phyloP scores from a whole-genome alignment of 257 asterid species.

The Solanum paucissectum region DNA sequence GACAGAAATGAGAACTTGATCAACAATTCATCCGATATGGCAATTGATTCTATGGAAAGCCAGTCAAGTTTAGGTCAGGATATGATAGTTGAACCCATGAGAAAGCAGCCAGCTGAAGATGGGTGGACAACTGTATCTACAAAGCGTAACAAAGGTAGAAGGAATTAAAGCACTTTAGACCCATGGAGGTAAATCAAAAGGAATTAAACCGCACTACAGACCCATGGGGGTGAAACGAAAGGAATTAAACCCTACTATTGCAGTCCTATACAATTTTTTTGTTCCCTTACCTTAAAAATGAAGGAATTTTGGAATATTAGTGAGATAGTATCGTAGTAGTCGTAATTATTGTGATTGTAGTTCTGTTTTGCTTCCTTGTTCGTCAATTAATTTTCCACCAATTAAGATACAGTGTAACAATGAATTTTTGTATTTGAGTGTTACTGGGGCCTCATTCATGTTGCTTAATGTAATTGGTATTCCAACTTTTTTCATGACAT shows the following conservation, averaged over 20 bases:
- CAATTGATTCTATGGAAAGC: conserved; percentile 26
- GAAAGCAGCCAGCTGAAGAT: conserved; percentile 18
- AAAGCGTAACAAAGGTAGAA: conserved; percentile 34
- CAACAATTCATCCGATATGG: conserved; percentile 33
- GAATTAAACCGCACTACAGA: no score
- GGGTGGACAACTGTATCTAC: conserved; percentile 44
- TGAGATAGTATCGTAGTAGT: neutral
- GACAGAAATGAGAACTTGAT: neutral
- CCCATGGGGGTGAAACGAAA: no score
- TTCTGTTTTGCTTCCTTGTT: neutral
- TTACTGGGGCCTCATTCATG: neutral
- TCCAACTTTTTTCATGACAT: neutral
- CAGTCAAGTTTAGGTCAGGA: conserved; percentile 4
- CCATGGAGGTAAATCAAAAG: no score
- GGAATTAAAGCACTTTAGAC: neutral
- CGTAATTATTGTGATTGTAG: neutral
- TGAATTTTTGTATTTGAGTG: neutral
- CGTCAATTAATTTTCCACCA: neutral
- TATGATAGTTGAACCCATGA: neutral
- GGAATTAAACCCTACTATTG: neutral
- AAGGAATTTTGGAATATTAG: neutral
- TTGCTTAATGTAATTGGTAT: neutral
- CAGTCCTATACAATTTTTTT: neutral
- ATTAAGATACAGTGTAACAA: neutral
- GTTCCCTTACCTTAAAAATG: neutral